Base-by-base conservation (phyloP, 2,329 filamentous ascomycete genomes). In the Spiromastix sp. region DNA sequence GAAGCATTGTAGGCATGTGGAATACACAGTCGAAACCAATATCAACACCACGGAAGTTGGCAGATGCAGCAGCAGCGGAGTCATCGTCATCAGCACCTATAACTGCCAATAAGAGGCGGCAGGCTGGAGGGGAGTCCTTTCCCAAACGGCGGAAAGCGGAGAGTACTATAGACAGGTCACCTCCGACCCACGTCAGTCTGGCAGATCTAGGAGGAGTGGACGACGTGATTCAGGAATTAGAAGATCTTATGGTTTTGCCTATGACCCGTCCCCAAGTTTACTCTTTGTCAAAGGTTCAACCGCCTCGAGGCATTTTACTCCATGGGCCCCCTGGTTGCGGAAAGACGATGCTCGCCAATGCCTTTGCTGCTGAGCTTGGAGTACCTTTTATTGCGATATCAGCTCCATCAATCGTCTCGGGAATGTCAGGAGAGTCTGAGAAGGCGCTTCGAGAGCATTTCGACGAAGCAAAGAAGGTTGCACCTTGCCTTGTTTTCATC, bases 401-500 rank as follows among this genome's bases (percentile, higher is more conserved):
- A 0, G 84, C 82, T 1, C 83, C 85, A 1, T 83, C 81, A 0
- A 72, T 93, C 21, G 79, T 93, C 0, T 85, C 81, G 11, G 84
- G 85, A 13, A 91, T 89, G 77, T 91, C 83, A 21, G 85, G 85
- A 48, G 85, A 91, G 53, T 89, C 83, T 0, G 85, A 93, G 57
- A 87, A 87, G 63, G 85, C 85, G 41, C 74, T 93, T 18, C 70
- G 85, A 22, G 83, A 89, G 45, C 71, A 85, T 31, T 93, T 93
- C 42, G 87, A 96, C 9, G 84, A 91, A 51, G 91, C 91, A 0
- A 85, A 84, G 54, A 73, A 76, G 37, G 71, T 87, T 24, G 87
- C 89, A 0, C 91, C 91, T 0, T 93, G 85, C 50, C 68, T 98
- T 4, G 71, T 98, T 4, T 93, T 95, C 51, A 82, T 96, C 38